Evolutionary conservation across 106 monocot genomes (phyloP).

Genomic region (Agapanthus africanus): DNA sequence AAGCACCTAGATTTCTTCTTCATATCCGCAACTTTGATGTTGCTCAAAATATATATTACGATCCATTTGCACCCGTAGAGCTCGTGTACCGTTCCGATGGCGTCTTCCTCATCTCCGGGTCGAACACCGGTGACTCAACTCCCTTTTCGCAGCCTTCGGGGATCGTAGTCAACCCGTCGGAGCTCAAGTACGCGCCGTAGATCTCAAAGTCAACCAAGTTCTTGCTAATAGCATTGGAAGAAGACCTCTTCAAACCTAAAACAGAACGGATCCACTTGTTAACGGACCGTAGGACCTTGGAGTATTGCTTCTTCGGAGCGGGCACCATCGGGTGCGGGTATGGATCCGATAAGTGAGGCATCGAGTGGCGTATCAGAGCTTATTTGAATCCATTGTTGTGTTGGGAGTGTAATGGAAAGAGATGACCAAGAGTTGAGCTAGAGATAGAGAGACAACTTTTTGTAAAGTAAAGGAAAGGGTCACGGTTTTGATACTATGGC

Average conservation of each 20-base stretch:
- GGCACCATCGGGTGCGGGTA: not conserved
- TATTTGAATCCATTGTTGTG: too few relatives aligned
- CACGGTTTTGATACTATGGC: not conserved
- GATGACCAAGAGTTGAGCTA: constrained; percentile 38
- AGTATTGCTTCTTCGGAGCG: constrained; percentile 10
- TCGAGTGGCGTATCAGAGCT: constrained; percentile 22
- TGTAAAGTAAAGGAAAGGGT: not conserved
- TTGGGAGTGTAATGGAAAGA: too few relatives aligned
- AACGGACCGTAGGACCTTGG: constrained; percentile 13
- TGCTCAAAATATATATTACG: too few relatives aligned
- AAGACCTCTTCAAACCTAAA: constrained; percentile 11
- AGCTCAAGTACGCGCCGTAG: constrained; percentile 8
- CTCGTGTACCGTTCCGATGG: constrained; percentile 32
- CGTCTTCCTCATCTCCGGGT: constrained; percentile 18
- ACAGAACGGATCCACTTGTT: constrained; percentile 22
- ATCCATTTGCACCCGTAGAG: too few relatives aligned
- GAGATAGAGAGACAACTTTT: not conserved
- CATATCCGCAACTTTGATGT: too few relatives aligned
- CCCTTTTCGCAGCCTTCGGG: constrained; percentile 39
- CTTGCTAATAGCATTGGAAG: not conserved
- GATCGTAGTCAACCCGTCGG: constrained; percentile 21
- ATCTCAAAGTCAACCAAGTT: not conserved
- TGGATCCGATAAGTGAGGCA: constrained; percentile 19
- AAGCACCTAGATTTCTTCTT: too few relatives aligned
- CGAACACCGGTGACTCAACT: constrained; percentile 25